A percentile compares a stretch with the other conserved stretches of the same genome.
These are phyloP conservation scores for Paramecium primaurelia DNA, from an alignment of 73 alveolate species.

Conservation along the genomic window DNA sequence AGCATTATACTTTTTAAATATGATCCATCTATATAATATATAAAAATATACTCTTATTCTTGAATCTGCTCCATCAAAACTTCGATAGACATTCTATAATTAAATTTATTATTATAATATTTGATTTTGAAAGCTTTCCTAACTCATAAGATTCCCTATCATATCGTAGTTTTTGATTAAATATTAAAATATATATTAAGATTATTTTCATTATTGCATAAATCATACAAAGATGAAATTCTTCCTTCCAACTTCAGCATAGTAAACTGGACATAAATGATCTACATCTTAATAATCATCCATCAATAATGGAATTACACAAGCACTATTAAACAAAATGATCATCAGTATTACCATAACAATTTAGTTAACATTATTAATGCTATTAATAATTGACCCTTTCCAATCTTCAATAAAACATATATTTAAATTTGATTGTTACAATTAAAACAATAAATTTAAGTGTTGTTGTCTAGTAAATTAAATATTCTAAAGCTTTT, in stretches of 20 bases:
- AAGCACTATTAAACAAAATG: neutral
- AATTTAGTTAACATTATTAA: neutral
- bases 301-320: neutral
- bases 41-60: neutral
- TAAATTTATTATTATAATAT: neutral
- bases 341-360: neutral
- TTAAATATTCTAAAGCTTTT: neutral
- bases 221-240: slow-evolving; percentile 32
- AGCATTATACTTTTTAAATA: neutral
- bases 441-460: neutral
- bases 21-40: neutral
- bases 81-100: neutral
- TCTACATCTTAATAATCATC: neutral
- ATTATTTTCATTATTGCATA: neutral
- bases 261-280: neutral
- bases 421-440: neutral
- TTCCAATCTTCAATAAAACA: neutral
- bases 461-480: neutral
- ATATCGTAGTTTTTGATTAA: neutral
- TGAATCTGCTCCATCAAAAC: neutral
- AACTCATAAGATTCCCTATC: slow-evolving; percentile 4
- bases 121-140: neutral
- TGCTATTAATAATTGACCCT: neutral
- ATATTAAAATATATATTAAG: neutral
- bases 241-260: neutral